phyloP scores from a whole-genome alignment of 768 basidiomycete genomes.

The Lyophyllum shimeji region DNA sequence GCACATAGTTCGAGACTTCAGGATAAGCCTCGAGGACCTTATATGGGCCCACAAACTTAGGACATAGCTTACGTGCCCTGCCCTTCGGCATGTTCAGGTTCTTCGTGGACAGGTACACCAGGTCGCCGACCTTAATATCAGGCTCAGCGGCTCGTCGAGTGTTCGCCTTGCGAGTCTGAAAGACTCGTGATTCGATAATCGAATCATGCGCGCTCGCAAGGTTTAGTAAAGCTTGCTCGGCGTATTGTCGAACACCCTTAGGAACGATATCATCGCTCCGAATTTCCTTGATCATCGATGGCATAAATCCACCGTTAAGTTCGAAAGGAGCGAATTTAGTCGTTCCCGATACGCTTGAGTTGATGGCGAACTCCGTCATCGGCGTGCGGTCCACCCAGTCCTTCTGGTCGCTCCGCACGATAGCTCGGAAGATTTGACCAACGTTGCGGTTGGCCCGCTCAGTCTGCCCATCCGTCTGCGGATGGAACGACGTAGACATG shows the following conservation, averaged over 20 bases:
- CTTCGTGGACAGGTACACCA: no score
- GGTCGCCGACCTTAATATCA: constrained; percentile 18
- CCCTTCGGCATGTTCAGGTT: no score
- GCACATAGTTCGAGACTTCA: no score
- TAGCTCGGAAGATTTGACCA: no score
- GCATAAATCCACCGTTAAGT: constrained; percentile 23
- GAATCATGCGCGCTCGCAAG: constrained; percentile 33
- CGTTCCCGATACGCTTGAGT: constrained; percentile 5
- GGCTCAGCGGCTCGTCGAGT: neutral
- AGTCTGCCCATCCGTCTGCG: no score
- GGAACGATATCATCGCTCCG: neutral
- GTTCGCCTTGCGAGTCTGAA: constrained; percentile 21
- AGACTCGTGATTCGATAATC: constrained; percentile 26
- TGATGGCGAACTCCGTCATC: neutral
- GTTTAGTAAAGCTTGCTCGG: constrained; percentile 19
- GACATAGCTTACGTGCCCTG: no score
- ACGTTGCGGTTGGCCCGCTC: no score
- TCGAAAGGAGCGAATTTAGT: constrained; percentile 19
- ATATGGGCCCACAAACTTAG: no score
- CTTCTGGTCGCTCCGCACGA: no score
- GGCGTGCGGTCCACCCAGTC: neutral
- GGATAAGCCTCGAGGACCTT: no score
- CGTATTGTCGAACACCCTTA: constrained; percentile 24
- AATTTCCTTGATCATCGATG: no score
- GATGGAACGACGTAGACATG: neutral